phyloP scores from a whole-genome alignment of 2,329 filamentous ascomycete species.

The Penicillium sp. region DNA sequence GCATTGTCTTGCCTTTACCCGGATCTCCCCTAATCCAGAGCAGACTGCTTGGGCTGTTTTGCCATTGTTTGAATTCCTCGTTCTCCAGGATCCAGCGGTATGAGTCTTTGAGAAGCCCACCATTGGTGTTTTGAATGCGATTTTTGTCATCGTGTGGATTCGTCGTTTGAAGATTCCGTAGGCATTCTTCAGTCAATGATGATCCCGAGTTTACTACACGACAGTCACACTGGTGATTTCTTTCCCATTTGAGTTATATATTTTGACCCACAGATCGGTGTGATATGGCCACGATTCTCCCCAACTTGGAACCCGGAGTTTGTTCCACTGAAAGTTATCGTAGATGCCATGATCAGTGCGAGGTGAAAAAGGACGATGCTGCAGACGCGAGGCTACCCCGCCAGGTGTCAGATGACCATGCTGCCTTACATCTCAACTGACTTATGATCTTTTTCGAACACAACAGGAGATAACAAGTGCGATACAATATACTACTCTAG shows the following conservation, averaged over 20 bases:
- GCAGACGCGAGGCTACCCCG: background rate
- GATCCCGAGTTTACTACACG: background rate
- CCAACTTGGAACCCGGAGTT: background rate
- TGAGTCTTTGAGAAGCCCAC: conserved; percentile 14
- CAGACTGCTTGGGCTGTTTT: background rate
- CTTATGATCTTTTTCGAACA: too few species aligned
- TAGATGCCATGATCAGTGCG: background rate
- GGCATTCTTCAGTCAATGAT: conserved; percentile 3
- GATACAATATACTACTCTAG: too few species aligned
- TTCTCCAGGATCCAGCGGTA: conserved; percentile 6
- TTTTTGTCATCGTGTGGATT: conserved; percentile 22
- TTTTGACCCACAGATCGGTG: background rate
- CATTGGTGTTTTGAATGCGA: conserved; percentile 22
- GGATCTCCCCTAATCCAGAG: background rate
- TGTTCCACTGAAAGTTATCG: background rate
- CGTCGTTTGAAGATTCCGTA: conserved; percentile 5
- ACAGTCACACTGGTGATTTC: too few species aligned
- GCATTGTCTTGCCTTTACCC: conserved; percentile 30
- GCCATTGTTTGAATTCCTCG: background rate
- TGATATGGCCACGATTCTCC: background rate
- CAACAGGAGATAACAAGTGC: too few species aligned
- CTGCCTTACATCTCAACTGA: too few species aligned
- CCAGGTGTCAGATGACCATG: background rate
- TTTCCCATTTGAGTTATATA: background rate
- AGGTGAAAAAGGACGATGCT: background rate